Percentiles rank a stretch among this genome's conserved stretches.
Conservation (phyloP, 139 green algal genomes). For the Chlorella sorokiniana region DNA sequence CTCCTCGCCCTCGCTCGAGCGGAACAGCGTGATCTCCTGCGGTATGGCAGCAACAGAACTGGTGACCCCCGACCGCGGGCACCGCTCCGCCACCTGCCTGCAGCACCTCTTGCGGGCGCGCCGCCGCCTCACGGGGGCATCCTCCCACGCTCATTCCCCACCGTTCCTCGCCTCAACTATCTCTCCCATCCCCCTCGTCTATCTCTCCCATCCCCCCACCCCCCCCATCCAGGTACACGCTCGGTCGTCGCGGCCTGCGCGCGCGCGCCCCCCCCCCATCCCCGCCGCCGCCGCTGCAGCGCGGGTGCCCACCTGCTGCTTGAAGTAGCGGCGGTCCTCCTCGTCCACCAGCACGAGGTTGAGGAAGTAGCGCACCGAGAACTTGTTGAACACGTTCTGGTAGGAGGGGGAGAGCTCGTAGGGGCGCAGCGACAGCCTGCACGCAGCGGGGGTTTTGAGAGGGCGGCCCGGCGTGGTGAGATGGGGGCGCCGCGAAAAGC, state of each 20-base stretch:
- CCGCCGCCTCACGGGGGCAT: too few species aligned
- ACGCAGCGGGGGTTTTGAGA: background rate
- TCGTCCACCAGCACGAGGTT: slow-evolving; percentile 99
- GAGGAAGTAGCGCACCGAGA: slow-evolving; percentile 96
- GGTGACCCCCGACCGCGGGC: background rate
- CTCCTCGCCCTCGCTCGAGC: slow-evolving; percentile 33
- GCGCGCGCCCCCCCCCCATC: too few species aligned
- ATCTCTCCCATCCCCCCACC: background rate
- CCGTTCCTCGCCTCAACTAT: background rate
- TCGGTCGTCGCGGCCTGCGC: too few species aligned
- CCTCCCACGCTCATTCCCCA: too few species aligned
- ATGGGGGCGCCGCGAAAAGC: too few species aligned
- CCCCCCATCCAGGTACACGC: too few species aligned
- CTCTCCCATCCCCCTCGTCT: background rate
- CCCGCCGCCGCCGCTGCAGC: background rate
- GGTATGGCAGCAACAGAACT: background rate
- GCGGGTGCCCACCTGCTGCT: slow-evolving; percentile 84
- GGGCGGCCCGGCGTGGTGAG: background rate
- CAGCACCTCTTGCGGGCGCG: too few species aligned
- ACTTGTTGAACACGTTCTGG: slow-evolving; percentile 95
- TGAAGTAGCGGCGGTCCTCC: slow-evolving; percentile 97
- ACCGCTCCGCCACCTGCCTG: too few species aligned
- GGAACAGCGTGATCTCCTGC: slow-evolving; percentile 85
- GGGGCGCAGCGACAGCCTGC: slow-evolving; percentile 90
- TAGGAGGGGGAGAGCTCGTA: slow-evolving; percentile 97